Percentiles rank a stretch among this genome's conserved stretches.
These are phyloP conservation scores for Xanthoconium stramineum DNA, from an alignment of 768 basidiomycete species.

Conservation along the genomic window DNA sequence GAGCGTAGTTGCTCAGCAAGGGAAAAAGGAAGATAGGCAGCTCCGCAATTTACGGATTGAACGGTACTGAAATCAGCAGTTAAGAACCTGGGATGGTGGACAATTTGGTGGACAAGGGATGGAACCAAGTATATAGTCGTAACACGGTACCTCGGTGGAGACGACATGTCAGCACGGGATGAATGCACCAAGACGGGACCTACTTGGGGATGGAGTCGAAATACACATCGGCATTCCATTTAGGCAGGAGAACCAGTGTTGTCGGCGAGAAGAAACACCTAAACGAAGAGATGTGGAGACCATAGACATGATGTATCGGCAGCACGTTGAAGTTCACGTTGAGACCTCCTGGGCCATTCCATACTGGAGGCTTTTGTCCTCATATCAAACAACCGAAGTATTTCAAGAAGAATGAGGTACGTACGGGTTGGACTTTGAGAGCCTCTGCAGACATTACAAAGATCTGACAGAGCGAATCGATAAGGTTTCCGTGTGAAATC, in stretches of 20 bases:
- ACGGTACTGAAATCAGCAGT: slow-evolving; percentile 55
- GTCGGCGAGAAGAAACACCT: slow-evolving; percentile 42
- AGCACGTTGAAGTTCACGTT: slow-evolving; percentile 55
- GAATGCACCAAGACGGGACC: slow-evolving; percentile 8
- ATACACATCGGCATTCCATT: slow-evolving; percentile 55
- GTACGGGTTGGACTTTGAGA: slow-evolving; percentile 38
- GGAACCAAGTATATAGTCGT: slow-evolving; percentile 54
- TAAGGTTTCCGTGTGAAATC: slow-evolving; percentile 67
- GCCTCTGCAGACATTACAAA: slow-evolving; percentile 30
- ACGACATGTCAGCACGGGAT: background rate
- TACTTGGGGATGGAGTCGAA: slow-evolving; percentile 60
- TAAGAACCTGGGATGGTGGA: slow-evolving; percentile 46
- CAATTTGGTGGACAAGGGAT: slow-evolving; percentile 62
- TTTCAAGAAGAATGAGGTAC: slow-evolving; percentile 6
- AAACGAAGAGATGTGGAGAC: slow-evolving; percentile 51
- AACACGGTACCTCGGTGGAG: slow-evolving; percentile 47
- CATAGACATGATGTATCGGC: slow-evolving; percentile 69
- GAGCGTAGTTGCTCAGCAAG: slow-evolving; percentile 42
- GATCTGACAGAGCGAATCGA: slow-evolving; percentile 41
- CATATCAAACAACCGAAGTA: background rate
- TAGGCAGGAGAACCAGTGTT: slow-evolving; percentile 54
- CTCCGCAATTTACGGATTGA: slow-evolving; percentile 46
- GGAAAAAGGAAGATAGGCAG: slow-evolving; percentile 63
- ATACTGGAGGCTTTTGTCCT: slow-evolving; percentile 35
- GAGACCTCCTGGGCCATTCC: slow-evolving; percentile 41